Evolutionary conservation across 805 yeast genomes (phyloP).

Genomic region (Metschnikowia orientalis): DNA sequence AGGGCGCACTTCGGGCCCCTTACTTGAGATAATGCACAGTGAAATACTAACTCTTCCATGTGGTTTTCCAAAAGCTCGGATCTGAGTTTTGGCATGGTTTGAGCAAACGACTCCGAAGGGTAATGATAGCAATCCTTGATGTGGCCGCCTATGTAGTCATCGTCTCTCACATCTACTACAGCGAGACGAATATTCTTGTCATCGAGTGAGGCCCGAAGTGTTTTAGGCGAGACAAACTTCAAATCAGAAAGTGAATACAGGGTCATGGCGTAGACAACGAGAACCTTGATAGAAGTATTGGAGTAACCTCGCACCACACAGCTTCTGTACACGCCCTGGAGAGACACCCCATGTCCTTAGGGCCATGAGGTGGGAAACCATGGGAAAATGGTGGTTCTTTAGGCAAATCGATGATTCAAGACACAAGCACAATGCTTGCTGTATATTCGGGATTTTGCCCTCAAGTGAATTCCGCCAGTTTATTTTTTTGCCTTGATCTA

Average conservation of each 20-base stretch:
- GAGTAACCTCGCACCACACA: no score
- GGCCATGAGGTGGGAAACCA: no score
- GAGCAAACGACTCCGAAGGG: slow-evolving; percentile 46
- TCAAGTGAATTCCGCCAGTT: no score
- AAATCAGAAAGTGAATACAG: slow-evolving; percentile 32
- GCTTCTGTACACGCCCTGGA: no score
- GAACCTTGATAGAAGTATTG: no score
- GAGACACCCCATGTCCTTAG: no score
- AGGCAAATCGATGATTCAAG: no score
- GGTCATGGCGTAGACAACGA: slow-evolving; percentile 9
- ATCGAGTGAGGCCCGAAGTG: slow-evolving; percentile 45
- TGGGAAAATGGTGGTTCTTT: no score
- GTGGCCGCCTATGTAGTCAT: slow-evolving; percentile 78
- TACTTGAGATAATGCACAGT: slow-evolving; percentile 87
- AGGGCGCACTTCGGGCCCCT: slow-evolving; percentile 87
- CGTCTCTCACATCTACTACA: slow-evolving; percentile 82
- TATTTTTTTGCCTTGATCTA: no score
- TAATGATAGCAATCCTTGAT: slow-evolving; percentile 51
- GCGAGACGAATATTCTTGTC: slow-evolving; percentile 40
- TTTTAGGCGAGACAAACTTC: slow-evolving; percentile 42
- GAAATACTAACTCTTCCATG: slow-evolving; percentile 65
- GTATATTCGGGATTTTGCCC: no score
- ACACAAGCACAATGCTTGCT: no score
- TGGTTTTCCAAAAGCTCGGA: slow-evolving; percentile 28
- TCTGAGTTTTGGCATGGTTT: slow-evolving; percentile 36